Percentiles rank a stretch among this genome's conserved stretches.
These are phyloP conservation scores for Exophiala spinifera DNA, from an alignment of 2,329 filamentous ascomycete genomes.

Conservation along the genomic window DNA sequence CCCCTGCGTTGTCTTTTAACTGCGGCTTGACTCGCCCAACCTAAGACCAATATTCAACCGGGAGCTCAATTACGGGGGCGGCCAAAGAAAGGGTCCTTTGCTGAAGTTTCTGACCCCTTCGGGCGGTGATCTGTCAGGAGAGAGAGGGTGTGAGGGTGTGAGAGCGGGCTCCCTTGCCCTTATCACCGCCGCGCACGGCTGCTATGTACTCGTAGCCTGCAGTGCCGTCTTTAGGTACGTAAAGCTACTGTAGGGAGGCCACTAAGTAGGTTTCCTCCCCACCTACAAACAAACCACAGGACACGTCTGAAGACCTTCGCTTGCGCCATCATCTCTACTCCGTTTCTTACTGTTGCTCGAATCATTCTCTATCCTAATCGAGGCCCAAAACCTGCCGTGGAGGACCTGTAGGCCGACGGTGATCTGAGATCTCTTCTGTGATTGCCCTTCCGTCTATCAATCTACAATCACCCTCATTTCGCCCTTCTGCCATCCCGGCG, in stretches of 20 bases:
- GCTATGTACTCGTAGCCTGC: neutral
- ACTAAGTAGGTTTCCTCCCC: neutral
- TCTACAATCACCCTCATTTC: neutral
- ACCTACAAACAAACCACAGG: neutral
- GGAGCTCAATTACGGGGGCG: neutral
- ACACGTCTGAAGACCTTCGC: too few relatives aligned
- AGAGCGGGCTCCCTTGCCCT: too few relatives aligned
- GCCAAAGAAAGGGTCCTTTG: neutral
- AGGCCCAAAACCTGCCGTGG: too few relatives aligned
- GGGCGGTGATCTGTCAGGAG: slow-evolving; percentile 2
- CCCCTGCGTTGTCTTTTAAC: neutral
- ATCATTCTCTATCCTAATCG: too few relatives aligned
- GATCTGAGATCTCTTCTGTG: too few relatives aligned
- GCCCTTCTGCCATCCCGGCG: neutral
- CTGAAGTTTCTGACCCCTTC: neutral
- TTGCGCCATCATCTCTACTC: neutral
- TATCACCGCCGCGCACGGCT: too few relatives aligned
- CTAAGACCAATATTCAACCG: neutral
- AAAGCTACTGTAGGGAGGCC: too few relatives aligned
- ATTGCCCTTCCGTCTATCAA: too few relatives aligned
- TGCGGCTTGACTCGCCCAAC: neutral
- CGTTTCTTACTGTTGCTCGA: neutral
- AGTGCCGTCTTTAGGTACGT: neutral
- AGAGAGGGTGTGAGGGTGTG: too few relatives aligned
- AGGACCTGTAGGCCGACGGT: too few relatives aligned